These are phyloP conservation scores for Lachnellula arida DNA, from an alignment of 2,329 filamentous ascomycete genomes.

Conservation along the genomic window DNA sequence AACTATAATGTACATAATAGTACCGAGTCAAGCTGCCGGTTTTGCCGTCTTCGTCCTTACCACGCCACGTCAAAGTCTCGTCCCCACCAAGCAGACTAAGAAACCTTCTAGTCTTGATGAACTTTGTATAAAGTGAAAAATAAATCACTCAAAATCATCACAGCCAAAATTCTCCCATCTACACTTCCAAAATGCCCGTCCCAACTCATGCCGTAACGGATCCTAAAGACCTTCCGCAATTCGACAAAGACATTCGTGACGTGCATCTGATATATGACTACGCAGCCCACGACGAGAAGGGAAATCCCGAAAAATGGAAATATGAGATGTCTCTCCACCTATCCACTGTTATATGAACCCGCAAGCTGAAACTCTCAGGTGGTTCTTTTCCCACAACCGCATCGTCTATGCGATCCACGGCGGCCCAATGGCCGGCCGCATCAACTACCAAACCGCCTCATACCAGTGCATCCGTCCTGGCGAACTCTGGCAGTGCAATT, in stretches of 20 bases:
- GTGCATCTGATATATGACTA: slow-evolving; percentile 55
- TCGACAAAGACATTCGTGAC: slow-evolving; percentile 48
- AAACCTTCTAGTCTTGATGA: too few species aligned
- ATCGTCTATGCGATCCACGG: slow-evolving; percentile 57
- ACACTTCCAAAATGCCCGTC: slow-evolving; percentile 9
- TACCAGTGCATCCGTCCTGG: slow-evolving; percentile 55
- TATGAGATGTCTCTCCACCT: slow-evolving; percentile 47
- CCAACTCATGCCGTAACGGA: slow-evolving; percentile 15
- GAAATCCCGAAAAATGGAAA: slow-evolving; percentile 53
- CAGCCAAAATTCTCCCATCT: too few species aligned
- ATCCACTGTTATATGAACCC: not conserved
- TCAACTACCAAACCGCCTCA: slow-evolving; percentile 49
- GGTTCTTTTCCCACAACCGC: slow-evolving; percentile 51
- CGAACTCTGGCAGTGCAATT: slow-evolving; percentile 56
- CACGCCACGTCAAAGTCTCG: too few species aligned
- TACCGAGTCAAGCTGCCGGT: too few species aligned
- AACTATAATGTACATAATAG: too few species aligned
- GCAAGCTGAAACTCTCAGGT: slow-evolving; percentile 9
- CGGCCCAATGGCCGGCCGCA: slow-evolving; percentile 52
- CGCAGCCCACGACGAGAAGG: slow-evolving; percentile 41
- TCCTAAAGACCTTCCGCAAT: slow-evolving; percentile 27
- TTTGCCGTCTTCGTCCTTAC: too few species aligned
- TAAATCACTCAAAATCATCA: too few species aligned
- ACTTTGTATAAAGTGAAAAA: too few species aligned
- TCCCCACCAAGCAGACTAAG: too few species aligned